phyloP scores from a whole-genome alignment of 306 rosid genomes.

The Vachellia pachyceras region DNA sequence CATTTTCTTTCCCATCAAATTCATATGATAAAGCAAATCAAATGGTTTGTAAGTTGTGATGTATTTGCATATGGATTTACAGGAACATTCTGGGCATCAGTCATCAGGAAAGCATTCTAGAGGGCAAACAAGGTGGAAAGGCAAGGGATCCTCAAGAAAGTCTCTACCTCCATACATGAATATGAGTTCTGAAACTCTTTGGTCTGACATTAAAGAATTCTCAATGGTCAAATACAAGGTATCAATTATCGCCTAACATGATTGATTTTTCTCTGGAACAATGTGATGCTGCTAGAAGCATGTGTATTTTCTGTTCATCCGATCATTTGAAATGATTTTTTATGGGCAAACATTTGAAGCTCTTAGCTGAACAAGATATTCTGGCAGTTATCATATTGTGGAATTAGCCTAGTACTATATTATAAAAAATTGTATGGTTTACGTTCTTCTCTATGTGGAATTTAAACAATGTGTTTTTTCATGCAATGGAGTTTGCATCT shows the following conservation, averaged over 20 bases:
- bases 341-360: neutral
- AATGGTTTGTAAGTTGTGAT: slow-evolving; percentile 22
- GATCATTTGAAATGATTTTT: neutral
- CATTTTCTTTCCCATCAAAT: neutral
- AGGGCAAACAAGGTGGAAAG: slow-evolving; percentile 81
- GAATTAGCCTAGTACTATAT: slow-evolving; percentile 11
- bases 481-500: neutral
- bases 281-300: neutral
- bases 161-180: slow-evolving; percentile 62
- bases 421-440: neutral
- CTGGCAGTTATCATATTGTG: neutral
- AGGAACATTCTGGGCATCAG: slow-evolving; percentile 79
- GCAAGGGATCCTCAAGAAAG: slow-evolving; percentile 66
- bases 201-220: slow-evolving; percentile 85
- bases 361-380: slow-evolving; percentile 11
- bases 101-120: slow-evolving; percentile 68
- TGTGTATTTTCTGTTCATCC: neutral
- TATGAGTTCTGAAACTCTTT: slow-evolving; percentile 81
- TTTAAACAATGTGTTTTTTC: slow-evolving; percentile 11
- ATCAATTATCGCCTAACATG: slow-evolving; percentile 32
- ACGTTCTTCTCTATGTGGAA: neutral
- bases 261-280: neutral
- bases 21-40: neutral
- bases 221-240: slow-evolving; percentile 89
- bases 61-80: slow-evolving; percentile 35